Conservation (phyloP, 2,329 filamentous ascomycete species). For the Cladophialophora psammophila region DNA sequence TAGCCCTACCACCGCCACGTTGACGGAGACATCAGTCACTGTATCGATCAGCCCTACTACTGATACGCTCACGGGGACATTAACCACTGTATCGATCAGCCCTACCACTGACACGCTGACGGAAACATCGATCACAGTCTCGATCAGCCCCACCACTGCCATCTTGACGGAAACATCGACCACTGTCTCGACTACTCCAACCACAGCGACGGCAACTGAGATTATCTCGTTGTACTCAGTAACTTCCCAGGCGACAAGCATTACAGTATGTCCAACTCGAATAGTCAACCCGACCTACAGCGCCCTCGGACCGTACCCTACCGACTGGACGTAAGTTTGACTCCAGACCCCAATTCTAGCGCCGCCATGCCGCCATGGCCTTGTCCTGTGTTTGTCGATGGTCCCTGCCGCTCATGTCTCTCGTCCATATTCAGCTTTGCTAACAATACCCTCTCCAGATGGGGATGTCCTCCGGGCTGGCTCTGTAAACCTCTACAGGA, state of each 20-base stretch:
- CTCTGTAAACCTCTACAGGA: slow-evolving; percentile 51
- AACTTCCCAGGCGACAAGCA: slow-evolving; percentile 28
- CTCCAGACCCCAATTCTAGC: background rate
- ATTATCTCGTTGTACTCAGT: slow-evolving; percentile 25
- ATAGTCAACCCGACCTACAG: slow-evolving; percentile 45
- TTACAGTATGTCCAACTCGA: slow-evolving; percentile 43
- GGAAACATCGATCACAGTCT: slow-evolving; percentile 4
- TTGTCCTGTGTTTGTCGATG: too few species aligned
- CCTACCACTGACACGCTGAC: slow-evolving; percentile 18
- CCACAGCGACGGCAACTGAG: slow-evolving; percentile 25
- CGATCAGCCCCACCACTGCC: slow-evolving; percentile 13
- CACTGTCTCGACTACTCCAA: slow-evolving; percentile 1
- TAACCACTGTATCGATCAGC: background rate
- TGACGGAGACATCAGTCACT: slow-evolving; percentile 31
- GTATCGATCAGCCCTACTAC: slow-evolving; percentile 15
- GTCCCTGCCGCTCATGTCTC: background rate
- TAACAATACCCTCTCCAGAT: slow-evolving; percentile 42
- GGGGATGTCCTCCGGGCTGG: slow-evolving; percentile 55
- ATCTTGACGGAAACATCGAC: slow-evolving; percentile 11
- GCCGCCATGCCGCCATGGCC: background rate
- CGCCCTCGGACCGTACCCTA: slow-evolving; percentile 40
- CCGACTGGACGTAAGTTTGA: slow-evolving; percentile 40
- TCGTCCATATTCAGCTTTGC: background rate
- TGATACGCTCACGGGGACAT: background rate
- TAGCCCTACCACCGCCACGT: slow-evolving; percentile 16